Evolutionary conservation across 2,329 filamentous ascomycete genomes (phyloP).

Genomic region (Monilinia vaccinii-corymbosi): DNA sequence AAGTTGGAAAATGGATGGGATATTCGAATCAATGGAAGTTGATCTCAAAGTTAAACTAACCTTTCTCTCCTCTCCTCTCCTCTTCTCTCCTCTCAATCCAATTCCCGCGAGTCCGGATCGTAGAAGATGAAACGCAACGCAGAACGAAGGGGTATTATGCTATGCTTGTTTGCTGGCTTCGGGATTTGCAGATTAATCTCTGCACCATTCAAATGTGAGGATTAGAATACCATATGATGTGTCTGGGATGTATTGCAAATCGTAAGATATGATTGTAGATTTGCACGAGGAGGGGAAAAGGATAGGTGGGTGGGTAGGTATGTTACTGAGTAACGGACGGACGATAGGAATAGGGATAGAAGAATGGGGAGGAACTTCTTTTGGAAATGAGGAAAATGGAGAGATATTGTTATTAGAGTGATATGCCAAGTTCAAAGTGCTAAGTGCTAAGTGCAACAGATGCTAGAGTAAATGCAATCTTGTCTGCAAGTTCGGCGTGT

Average conservation of each 20-base stretch:
- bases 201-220: conserved; percentile 1
- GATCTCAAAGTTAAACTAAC: conserved; percentile 3
- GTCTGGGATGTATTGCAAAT: conserved; percentile 1
- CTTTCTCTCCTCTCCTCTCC: background rate
- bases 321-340: background rate
- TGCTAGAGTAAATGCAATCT: conserved; percentile 8
- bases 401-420: conserved; percentile 10
- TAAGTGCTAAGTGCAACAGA: too few relatives aligned
- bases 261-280: background rate
- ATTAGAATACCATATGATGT: background rate
- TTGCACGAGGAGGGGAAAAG: background rate
- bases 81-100: background rate
- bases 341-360: background rate
- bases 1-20: background rate
- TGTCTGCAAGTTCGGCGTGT: conserved; percentile 4
- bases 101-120: conserved; percentile 1
- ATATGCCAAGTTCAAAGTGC: background rate
- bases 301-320: background rate
- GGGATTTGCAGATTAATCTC: conserved; percentile 1
- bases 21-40: background rate
- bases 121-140: background rate
- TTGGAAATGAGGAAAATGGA: background rate
- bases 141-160: background rate
- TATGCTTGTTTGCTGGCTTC: background rate
- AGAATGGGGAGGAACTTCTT: background rate